Evolutionary conservation across 257 asterid species (phyloP).

Genomic region (Solanum pennellii): DNA sequence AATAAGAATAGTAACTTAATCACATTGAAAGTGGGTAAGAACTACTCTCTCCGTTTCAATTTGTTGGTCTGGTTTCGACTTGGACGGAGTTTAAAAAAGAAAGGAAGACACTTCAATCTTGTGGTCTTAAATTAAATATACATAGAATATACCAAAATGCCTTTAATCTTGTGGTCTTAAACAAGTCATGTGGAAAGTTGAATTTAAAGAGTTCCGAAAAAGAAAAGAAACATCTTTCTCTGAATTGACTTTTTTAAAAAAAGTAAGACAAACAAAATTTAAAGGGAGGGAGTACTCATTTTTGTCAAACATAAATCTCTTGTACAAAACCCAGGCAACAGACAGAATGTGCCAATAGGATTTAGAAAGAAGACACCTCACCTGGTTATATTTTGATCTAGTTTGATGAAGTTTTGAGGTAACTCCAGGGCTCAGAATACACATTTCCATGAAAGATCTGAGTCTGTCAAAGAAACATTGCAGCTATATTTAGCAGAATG

Average conservation of each 20-base stretch:
- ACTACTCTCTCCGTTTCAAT: neutral
- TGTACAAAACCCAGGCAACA: neutral
- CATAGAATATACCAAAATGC: neutral
- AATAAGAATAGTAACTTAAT: neutral
- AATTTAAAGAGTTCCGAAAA: neutral
- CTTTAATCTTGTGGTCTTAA: neutral
- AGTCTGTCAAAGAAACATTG: constrained; percentile 40
- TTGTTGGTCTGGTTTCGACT: neutral
- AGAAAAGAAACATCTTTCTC: neutral
- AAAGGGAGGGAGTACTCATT: neutral
- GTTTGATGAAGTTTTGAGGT: constrained; percentile 52
- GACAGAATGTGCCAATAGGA: neutral
- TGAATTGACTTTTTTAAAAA: neutral
- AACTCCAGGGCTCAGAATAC: constrained; percentile 81
- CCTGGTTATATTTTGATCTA: constrained; percentile 42
- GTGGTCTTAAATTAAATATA: neutral
- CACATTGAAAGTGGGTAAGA: neutral
- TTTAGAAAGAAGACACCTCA: constrained; percentile 14
- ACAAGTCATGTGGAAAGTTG: neutral
- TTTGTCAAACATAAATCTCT: neutral
- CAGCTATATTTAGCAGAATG: neutral
- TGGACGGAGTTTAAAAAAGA: neutral
- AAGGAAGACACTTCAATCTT: neutral
- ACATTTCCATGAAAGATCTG: constrained; percentile 92
- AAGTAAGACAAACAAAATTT: neutral